A percentile compares a stretch with the other conserved stretches of the same genome.
Conservation (phyloP, 345 rosid species). For the Populus pruinosa region DNA sequence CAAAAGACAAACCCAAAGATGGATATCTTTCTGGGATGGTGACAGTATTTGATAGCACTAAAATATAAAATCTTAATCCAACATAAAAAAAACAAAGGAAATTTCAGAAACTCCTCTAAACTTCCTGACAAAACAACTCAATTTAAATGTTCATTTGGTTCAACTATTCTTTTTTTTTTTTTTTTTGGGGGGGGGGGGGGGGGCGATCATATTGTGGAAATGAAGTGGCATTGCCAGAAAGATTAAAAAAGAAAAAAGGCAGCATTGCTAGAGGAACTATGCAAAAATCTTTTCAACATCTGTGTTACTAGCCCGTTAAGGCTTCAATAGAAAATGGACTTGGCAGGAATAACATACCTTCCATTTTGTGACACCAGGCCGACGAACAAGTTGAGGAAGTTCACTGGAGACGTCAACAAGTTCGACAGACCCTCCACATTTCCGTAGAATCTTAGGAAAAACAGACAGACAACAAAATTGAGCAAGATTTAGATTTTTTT, state of each 20-base stretch:
- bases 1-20: neutral
- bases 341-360: conserved; percentile 49
- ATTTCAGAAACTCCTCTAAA: neutral
- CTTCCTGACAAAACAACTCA: neutral
- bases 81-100: neutral
- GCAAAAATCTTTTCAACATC: neutral
- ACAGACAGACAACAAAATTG: neutral
- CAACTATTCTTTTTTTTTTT: too few relatives aligned
- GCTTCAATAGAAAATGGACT: neutral
- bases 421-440: conserved; percentile 75
- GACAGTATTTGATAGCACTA: neutral
- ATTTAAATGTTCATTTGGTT: neutral
- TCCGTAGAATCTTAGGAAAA: conserved; percentile 60
- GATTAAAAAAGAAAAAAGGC: too few relatives aligned
- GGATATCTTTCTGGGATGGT: neutral
- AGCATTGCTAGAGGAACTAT: too few relatives aligned
- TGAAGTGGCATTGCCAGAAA: too few relatives aligned
- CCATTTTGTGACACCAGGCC: conserved; percentile 86
- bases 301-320: neutral
- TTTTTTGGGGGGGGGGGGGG: too few relatives aligned
- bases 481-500: neutral
- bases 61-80: neutral
- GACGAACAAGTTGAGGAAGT: conserved; percentile 77
- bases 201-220: too few relatives aligned
- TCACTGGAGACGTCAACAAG: conserved; percentile 74